A percentile compares a stretch with the other conserved stretches of the same genome.
These are phyloP conservation scores for Mortierella sp. DNA, from an alignment of 371 early-diverging fungal genomes.

Conservation along the genomic window DNA sequence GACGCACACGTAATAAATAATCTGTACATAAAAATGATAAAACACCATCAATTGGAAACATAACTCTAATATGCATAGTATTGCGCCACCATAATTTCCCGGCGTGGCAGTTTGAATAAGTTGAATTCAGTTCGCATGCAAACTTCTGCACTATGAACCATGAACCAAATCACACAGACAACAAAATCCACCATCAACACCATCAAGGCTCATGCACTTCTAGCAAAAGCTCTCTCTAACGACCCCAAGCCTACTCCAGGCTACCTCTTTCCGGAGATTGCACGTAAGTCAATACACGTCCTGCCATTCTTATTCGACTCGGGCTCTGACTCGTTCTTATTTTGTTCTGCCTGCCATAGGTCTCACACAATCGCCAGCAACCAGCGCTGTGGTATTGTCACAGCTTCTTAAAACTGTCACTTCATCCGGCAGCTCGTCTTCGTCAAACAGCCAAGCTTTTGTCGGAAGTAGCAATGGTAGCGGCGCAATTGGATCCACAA, in stretches of 20 bases:
- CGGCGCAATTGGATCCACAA: conserved; percentile 1
- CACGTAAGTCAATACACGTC: conserved; percentile 22
- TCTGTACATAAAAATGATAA: background rate
- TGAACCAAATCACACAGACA: conserved; percentile 38
- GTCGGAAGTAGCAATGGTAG: background rate
- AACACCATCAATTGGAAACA: too few species aligned
- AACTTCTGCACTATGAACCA: background rate
- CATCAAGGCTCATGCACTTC: conserved; percentile 43
- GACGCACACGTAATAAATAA: background rate
- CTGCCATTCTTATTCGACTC: background rate
- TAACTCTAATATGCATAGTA: too few species aligned
- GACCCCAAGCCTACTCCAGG: conserved; percentile 55
- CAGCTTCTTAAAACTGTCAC: conserved; percentile 51
- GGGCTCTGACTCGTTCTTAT: background rate
- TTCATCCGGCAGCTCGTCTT: conserved; percentile 15
- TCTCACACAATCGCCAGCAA: conserved; percentile 37
- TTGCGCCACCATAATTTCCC: too few species aligned
- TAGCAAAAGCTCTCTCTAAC: conserved; percentile 45
- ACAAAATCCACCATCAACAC: conserved; percentile 42
- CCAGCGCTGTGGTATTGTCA: conserved; percentile 26
- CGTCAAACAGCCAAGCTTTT: conserved; percentile 7
- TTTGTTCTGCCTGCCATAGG: conserved; percentile 10
- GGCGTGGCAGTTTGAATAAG: background rate
- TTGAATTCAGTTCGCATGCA: background rate
- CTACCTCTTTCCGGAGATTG: conserved; percentile 54